Percentiles rank a stretch among this genome's conserved stretches.
Evolutionary conservation across 2,329 filamentous ascomycete genomes (phyloP).

Genomic region (Bipolaris gigantea): DNA sequence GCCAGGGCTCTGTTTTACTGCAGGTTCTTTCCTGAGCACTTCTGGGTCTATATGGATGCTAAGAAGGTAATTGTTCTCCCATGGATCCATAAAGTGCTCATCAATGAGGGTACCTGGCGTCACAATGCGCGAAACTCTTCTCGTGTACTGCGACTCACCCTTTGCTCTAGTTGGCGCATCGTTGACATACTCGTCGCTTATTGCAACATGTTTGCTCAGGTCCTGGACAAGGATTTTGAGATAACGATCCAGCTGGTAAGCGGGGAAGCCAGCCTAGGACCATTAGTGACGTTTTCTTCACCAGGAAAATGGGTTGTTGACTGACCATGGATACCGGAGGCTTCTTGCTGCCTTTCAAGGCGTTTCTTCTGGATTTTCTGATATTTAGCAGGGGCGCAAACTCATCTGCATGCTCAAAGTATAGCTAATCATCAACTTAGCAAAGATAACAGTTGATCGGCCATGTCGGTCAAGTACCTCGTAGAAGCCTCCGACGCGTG

Average conservation of each 20-base stretch:
- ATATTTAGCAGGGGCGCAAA: conserved; percentile 83
- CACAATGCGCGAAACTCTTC: conserved; percentile 81
- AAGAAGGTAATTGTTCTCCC: conserved; percentile 89
- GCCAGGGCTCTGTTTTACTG: conserved; percentile 31
- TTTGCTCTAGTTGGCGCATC: conserved; percentile 69
- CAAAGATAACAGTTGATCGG: neutral
- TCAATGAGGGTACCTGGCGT: conserved; percentile 96
- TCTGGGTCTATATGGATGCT: conserved; percentile 66
- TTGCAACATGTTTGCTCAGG: conserved; percentile 84
- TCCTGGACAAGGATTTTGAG: conserved; percentile 93
- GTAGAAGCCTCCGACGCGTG: conserved; percentile 93
- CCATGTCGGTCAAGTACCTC: conserved; percentile 57
- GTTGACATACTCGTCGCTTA: conserved; percentile 90
- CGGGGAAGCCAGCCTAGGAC: conserved; percentile 81
- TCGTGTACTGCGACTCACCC: conserved; percentile 81
- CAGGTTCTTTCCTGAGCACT: conserved; percentile 24
- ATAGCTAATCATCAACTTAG: conserved; percentile 57
- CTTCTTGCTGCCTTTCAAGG: conserved; percentile 56
- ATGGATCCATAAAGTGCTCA: conserved; percentile 95
- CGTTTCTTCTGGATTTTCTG: conserved; percentile 81
- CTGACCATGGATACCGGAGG: conserved; percentile 77
- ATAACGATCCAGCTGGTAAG: conserved; percentile 88
- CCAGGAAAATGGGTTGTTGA: neutral
- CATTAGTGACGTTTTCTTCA: conserved; percentile 11
- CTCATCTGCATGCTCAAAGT: conserved; percentile 93